phyloP scores from a whole-genome alignment of 495 filamentous ascomycete genomes.

The Trichoderma orchidacearum region DNA sequence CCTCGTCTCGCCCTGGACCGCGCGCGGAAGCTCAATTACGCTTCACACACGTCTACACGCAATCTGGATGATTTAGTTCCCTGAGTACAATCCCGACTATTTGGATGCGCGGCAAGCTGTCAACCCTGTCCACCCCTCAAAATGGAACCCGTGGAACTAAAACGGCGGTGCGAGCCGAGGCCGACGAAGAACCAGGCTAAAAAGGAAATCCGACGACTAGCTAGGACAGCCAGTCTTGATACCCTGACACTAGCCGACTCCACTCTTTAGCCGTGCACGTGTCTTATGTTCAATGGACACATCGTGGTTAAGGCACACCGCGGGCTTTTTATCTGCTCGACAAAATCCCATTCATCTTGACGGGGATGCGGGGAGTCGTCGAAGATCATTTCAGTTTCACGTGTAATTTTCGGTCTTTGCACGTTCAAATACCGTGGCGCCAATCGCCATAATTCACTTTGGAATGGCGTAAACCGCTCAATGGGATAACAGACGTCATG shows the following conservation, averaged over 20 bases:
- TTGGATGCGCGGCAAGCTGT: neutral
- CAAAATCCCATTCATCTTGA: neutral
- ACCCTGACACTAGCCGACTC: neutral
- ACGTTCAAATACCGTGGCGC: neutral
- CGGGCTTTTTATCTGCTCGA: neutral
- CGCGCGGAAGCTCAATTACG: neutral
- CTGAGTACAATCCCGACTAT: neutral
- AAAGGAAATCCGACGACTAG: neutral
- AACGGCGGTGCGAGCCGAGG: neutral
- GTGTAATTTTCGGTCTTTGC: neutral
- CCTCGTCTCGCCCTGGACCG: neutral
- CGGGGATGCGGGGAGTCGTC: neutral
- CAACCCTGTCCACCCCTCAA: neutral
- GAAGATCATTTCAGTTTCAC: neutral
- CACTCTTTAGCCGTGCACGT: neutral
- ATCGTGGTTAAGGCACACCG: neutral
- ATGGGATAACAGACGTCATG: neutral
- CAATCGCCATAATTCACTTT: neutral
- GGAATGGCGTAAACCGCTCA: neutral
- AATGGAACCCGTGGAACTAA: neutral
- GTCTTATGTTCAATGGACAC: neutral
- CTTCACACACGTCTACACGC: neutral
- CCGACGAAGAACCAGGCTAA: slow-evolving; percentile 1
- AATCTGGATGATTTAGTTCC: neutral
- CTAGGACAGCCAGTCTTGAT: neutral